Evolutionary conservation across 805 yeast species (phyloP).

Genomic region (Clavispora carvajalis): DNA sequence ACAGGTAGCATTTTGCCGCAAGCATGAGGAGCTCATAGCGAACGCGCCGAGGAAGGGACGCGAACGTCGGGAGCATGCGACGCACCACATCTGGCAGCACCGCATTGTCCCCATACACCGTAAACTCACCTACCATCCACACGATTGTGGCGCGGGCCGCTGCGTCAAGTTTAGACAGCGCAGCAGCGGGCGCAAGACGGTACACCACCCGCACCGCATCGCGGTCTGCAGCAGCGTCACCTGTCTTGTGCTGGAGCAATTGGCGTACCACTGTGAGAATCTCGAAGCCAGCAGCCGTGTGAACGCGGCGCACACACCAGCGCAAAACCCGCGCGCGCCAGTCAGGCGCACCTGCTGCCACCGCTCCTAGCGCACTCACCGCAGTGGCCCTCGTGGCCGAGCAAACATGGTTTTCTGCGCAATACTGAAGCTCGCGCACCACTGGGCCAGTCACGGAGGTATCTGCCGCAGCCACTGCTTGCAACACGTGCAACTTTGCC

Average conservation of each 20-base stretch:
- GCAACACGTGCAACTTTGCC: constrained; percentile 56
- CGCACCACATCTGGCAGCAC: constrained; percentile 77
- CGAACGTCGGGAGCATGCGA: constrained; percentile 46
- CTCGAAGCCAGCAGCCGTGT: constrained; percentile 5
- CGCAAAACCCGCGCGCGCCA: constrained; percentile 52
- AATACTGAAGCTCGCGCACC: constrained; percentile 59
- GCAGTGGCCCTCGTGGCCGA: constrained; percentile 37
- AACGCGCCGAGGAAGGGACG: constrained; percentile 51
- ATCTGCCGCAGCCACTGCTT: constrained; percentile 49
- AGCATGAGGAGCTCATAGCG: constrained; percentile 67
- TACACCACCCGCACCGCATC: constrained; percentile 50
- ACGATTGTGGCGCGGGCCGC: constrained; percentile 76
- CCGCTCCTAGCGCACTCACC: constrained; percentile 56
- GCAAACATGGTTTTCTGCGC: constrained; percentile 26
- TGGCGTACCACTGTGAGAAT: constrained; percentile 62
- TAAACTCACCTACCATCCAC: constrained; percentile 88
- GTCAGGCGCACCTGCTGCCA: constrained; percentile 44
- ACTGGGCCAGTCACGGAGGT: constrained; percentile 47
- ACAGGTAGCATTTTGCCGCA: constrained; percentile 60
- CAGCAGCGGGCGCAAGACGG: constrained; percentile 33
- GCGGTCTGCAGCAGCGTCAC: neutral
- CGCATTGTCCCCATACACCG: constrained; percentile 27
- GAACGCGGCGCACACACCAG: constrained; percentile 57
- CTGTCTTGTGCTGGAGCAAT: constrained; percentile 34
- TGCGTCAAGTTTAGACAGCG: neutral